Base-by-base conservation (phyloP, 768 basidiomycete species). In the Podaxis sp. region DNA sequence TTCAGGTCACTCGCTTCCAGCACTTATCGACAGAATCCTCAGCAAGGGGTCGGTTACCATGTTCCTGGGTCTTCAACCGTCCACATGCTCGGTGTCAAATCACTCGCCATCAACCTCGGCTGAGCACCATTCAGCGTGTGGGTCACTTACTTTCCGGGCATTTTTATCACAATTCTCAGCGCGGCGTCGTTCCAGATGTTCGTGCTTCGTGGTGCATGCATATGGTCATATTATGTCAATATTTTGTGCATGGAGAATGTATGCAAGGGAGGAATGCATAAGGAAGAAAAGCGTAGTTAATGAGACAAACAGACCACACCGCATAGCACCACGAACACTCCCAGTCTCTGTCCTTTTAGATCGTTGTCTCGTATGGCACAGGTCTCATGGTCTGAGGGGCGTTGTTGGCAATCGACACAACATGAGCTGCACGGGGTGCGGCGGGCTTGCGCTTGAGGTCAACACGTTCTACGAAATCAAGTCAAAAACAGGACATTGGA, bases 361-460 rank as follows among this genome's bases (percentile, higher is more conserved):
- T 96, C 68, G 89, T 94, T 66, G 94, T 97, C 87, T 96, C 96
- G 85, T 98, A 98, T 66, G 85, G 86, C 68, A 95, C 82, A 67
- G 95, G 94, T 65, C 83, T 84, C 76, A 99, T 93, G 61, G 97
- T 98, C 79, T 96, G 89, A 55, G 97, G 93, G 50, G 82, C 78
- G 77, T 98, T 98, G 65, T 83, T 81, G 63, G 73, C 72, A 63
- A 80, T 76, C 59, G 89, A 87, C 74, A 98, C 88, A 69, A 81
- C 85, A 75, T 77, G 85, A 28, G 93, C 82, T 67, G 85, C 87
- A 64, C 95, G 87, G 63, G 97, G 97, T 54, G 84, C 87, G 51
- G 77, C 85, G 57, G 91, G 95, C 66, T 89, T 80, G 66, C 97
- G 93, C 81, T 90, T 94, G 71, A 98, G 80, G 73, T 82, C 81